These are phyloP conservation scores for Sporobolomyces roseus DNA, from an alignment of 768 basidiomycete genomes.

Conservation along the genomic window DNA sequence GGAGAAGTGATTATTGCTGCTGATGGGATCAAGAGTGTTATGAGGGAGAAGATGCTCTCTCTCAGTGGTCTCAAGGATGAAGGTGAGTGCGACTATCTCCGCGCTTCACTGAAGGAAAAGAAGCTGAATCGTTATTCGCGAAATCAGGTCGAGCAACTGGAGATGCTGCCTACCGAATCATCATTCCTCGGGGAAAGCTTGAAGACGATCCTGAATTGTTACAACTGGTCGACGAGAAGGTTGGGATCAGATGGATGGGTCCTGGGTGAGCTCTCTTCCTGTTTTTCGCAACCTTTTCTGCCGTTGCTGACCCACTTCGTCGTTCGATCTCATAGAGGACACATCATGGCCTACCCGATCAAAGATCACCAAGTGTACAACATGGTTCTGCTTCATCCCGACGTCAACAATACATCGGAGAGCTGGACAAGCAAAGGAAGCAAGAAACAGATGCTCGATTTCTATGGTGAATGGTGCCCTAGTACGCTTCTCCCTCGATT, in stretches of 20 bases:
- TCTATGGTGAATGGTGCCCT: conserved; percentile 50
- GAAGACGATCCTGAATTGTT: conserved; percentile 49
- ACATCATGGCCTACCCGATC: conserved; percentile 49
- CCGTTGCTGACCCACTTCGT: neutral
- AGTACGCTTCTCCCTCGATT: conserved; percentile 3
- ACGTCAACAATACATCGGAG: conserved; percentile 50
- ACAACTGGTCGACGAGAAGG: conserved; percentile 47
- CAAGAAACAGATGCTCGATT: conserved; percentile 49
- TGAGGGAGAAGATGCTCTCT: conserved; percentile 49
- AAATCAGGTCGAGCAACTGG: conserved; percentile 49
- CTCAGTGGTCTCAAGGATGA: conserved; percentile 47
- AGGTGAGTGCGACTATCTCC: conserved; percentile 25
- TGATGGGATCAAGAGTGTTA: conserved; percentile 51
- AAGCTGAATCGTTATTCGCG: neutral
- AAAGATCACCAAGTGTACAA: conserved; percentile 50
- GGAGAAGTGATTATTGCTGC: conserved; percentile 51
- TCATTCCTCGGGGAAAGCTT: conserved; percentile 48
- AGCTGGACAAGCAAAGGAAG: conserved; percentile 50
- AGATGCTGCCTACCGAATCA: conserved; percentile 52
- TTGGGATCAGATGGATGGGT: conserved; percentile 51
- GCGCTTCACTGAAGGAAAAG: neutral
- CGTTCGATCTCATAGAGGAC: neutral
- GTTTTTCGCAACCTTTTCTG: neutral
- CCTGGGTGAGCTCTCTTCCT: conserved; percentile 49
- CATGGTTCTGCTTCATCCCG: conserved; percentile 51